phyloP scores from a whole-genome alignment of 306 rosid species.

The Crataegus laevigata region DNA sequence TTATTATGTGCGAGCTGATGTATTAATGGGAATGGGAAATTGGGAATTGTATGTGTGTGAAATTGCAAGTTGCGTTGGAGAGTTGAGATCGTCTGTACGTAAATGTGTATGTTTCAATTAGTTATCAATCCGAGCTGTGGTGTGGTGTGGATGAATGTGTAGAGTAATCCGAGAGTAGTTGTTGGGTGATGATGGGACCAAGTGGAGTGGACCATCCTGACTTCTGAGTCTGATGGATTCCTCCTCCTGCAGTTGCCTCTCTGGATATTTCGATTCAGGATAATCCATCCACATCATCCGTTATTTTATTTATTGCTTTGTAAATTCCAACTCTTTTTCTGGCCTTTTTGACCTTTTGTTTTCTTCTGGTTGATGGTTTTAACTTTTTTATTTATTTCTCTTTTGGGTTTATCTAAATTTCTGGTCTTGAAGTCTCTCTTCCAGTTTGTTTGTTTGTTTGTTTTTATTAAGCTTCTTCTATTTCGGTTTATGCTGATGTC shows the following conservation, averaged over 20 bases:
- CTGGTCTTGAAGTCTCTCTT: conserved; percentile 3
- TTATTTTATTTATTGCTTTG: conserved; percentile 38
- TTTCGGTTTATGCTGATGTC: background rate
- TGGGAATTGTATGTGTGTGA: conserved; percentile 26
- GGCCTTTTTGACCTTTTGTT: background rate
- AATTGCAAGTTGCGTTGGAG: background rate
- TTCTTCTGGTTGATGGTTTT: background rate
- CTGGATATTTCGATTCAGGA: conserved; percentile 35
- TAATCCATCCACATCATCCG: conserved; percentile 60
- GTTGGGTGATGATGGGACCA: conserved; percentile 77
- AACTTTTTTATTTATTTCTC: background rate
- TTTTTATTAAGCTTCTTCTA: conserved; percentile 6
- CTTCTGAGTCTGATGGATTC: no score
- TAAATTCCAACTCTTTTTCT: conserved; percentile 22
- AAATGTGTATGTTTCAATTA: background rate
- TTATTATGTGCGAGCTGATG: conserved; percentile 25
- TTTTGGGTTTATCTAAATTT: conserved; percentile 12
- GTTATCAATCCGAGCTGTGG: conserved; percentile 65
- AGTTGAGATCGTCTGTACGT: background rate
- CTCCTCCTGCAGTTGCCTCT: conserved; percentile 25
- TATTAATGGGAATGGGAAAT: conserved; percentile 37
- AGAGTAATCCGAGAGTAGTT: conserved; percentile 18
- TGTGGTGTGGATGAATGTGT: conserved; percentile 55
- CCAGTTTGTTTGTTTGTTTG: background rate
- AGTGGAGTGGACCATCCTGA: conserved; percentile 34